Base-by-base conservation (phyloP, 2,329 filamentous ascomycete genomes). In the Colletotrichum salicis region DNA sequence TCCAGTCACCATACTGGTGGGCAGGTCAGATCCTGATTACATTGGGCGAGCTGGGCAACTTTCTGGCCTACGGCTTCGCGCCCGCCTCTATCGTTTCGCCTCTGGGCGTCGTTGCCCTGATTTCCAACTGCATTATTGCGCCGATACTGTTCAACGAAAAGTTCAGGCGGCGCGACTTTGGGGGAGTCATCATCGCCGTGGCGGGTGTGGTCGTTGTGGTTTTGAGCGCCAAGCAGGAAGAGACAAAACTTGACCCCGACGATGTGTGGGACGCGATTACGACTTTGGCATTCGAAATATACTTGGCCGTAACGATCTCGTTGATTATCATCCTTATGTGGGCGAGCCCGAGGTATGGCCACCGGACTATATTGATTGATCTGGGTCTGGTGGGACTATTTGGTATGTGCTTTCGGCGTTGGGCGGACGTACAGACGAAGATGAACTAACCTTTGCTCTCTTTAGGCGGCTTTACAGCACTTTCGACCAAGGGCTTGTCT, bases 51-150 rank as follows among this genome's bases (percentile, higher is more conserved):
- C 92, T 93, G 79, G 96, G 96, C 63, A 99, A 99, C 81, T 99
- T 99, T 79, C 85, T 99, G 74, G 96, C 96, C 0, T 99, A 99
- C 79, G 96, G 96, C 29, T 99, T 99, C 80, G 96, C 96, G 35
- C 96, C 96, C 4, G 96, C 96, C 8, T 98, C 96, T 15, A 98
- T 99, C 77, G 96, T 99, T 54, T 98, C 95, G 41, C 96, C 96
- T 0, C 86, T 99, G 6, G 96, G 96, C 11, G 96, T 99, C n/a
- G 96, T 99, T 13, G 96, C 96, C 2, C 86, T 99, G 73, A 92
- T 99, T 57, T 97, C 95, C 56, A 99, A 99, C 83, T 99, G 96
- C 82, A 90, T 99, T 72, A 97, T 99, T 79, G 96, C 96, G 2
- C 96, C 96, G 0, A 91, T 96, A 73, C 91, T 99, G 86, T 92